Evolutionary conservation across 495 filamentous ascomycete genomes (phyloP).

Genomic region (Trichocladium uniseriatum): DNA sequence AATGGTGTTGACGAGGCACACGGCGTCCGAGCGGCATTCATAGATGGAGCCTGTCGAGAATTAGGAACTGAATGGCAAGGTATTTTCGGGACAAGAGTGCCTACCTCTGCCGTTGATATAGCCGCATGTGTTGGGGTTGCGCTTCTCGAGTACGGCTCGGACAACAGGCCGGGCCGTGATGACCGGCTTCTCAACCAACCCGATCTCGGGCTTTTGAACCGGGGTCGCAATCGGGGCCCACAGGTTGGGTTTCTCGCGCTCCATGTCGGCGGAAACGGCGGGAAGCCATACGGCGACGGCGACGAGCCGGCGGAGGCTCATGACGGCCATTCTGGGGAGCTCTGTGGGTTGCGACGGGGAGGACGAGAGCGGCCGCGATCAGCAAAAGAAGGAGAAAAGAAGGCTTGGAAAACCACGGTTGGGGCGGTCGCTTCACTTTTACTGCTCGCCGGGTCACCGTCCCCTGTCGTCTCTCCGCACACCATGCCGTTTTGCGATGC

Average conservation of each 20-base stretch:
- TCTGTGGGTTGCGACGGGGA: not conserved
- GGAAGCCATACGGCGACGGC: constrained; percentile 9
- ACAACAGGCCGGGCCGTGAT: not conserved
- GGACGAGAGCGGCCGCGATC: too few species aligned
- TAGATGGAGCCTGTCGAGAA: not conserved
- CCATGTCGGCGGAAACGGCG: constrained; percentile 6
- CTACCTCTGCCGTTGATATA: not conserved
- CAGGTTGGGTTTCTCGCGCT: not conserved
- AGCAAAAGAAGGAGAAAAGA: too few species aligned
- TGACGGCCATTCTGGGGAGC: constrained; percentile 6
- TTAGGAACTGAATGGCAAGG: not conserved
- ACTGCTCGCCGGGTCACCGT: too few species aligned
- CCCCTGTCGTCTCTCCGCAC: too few species aligned
- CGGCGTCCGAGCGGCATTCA: not conserved
- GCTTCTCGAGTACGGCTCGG: not conserved
- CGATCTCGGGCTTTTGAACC: not conserved
- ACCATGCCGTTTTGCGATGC: constrained; percentile 1
- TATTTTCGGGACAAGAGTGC: too few species aligned
- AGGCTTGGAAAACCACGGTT: too few species aligned
- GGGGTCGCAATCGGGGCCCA: constrained; percentile 1
- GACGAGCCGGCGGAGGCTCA: constrained; percentile 5
- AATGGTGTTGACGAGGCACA: constrained; percentile 4
- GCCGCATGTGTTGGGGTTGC: constrained; percentile 5
- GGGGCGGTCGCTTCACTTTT: too few species aligned
- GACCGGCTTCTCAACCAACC: not conserved